These are phyloP conservation scores for Blastobotrys aristatus DNA, from an alignment of 1,139 yeast genomes.

Conservation along the genomic window DNA sequence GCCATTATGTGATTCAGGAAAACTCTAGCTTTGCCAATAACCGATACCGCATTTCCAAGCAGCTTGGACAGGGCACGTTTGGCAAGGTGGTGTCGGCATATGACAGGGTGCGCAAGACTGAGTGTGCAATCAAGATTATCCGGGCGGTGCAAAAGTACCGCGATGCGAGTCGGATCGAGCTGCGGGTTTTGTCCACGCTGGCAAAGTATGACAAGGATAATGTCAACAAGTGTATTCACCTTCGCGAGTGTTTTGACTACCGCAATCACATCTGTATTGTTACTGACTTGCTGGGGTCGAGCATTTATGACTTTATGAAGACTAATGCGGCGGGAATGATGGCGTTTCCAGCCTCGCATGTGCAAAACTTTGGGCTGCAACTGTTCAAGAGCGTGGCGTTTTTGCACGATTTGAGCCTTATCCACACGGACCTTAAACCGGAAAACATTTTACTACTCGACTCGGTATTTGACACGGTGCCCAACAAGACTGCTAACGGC, in stretches of 20 bases:
- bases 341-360: constrained; percentile 76
- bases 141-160: constrained; percentile 44
- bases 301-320: constrained; percentile 87
- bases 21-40: constrained; percentile 35
- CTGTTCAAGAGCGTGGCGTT: constrained; percentile 80
- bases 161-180: constrained; percentile 42
- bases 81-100: constrained; percentile 74
- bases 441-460: constrained; percentile 75
- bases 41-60: constrained; percentile 41
- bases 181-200: constrained; percentile 75
- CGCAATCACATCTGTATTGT: constrained; percentile 93
- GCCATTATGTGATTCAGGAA: constrained; percentile 36
- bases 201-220: constrained; percentile 65
- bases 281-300: constrained; percentile 78
- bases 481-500: not conserved
- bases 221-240: constrained; percentile 53
- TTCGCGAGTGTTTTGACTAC: constrained; percentile 87
- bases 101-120: constrained; percentile 47
- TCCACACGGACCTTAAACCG: constrained; percentile 94
- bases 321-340: constrained; percentile 52
- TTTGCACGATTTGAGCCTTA: constrained; percentile 80
- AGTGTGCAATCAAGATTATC: constrained; percentile 89
- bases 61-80: constrained; percentile 93
- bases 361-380: constrained; percentile 85
- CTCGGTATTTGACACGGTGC: constrained; percentile 15